Evolutionary conservation across 345 rosid genomes (phyloP).

Genomic region (Noccaea bulbosa): DNA sequence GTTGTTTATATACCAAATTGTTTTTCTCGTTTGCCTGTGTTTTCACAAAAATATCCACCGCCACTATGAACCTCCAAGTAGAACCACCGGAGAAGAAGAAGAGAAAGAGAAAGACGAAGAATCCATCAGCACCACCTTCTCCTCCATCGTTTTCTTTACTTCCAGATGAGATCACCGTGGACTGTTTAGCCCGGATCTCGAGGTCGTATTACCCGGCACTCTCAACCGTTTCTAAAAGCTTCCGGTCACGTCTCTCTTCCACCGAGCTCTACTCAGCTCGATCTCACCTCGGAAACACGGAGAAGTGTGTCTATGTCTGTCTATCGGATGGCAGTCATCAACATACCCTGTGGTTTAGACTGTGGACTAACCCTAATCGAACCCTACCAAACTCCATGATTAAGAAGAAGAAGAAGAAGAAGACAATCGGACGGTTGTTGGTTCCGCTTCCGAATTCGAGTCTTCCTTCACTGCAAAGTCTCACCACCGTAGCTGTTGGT

Average conservation of each 20-base stretch:
- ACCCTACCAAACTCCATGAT: background rate
- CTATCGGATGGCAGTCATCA: background rate
- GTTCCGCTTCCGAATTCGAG: background rate
- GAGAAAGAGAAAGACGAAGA: background rate
- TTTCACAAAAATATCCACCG: background rate
- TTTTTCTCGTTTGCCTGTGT: too few species aligned
- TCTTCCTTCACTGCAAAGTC: background rate
- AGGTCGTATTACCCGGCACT: background rate
- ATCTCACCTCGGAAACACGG: too few species aligned
- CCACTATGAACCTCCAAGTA: background rate
- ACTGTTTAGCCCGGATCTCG: constrained; percentile 3
- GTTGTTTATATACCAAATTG: too few species aligned
- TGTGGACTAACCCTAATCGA: background rate
- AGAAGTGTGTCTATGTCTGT: too few species aligned
- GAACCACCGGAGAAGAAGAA: constrained; percentile 20
- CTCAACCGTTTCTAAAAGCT: constrained; percentile 1
- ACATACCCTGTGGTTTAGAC: background rate
- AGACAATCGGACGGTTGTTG: background rate
- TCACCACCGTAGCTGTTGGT: too few species aligned
- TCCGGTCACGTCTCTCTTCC: background rate
- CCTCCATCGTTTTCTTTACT: constrained; percentile 2
- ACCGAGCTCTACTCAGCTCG: too few species aligned
- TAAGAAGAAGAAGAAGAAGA: background rate
- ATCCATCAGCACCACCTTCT: background rate
- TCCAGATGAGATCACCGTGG: background rate